phyloP scores from a whole-genome alignment of 768 basidiomycete species.

The Ephemerocybe angulata region DNA sequence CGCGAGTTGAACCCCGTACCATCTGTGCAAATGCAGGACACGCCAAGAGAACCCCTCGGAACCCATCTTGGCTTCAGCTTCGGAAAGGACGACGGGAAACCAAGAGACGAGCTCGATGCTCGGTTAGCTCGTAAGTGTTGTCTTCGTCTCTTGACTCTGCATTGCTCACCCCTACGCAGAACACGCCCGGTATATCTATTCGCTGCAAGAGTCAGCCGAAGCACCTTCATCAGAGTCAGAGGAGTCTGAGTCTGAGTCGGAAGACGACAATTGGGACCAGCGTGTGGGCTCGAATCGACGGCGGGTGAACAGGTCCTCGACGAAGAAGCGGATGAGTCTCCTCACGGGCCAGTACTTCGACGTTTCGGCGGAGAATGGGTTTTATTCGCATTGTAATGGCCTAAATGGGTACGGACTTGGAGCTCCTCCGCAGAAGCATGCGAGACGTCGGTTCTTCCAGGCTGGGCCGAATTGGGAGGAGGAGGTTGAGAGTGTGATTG shows the following conservation, averaged over 20 bases:
- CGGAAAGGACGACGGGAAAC: slow-evolving; percentile 40
- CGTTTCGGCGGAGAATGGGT: slow-evolving; percentile 42
- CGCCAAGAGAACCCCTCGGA: slow-evolving; percentile 67
- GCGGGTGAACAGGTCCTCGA: slow-evolving; percentile 18
- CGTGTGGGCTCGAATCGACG: slow-evolving; percentile 12
- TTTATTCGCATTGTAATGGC: slow-evolving; percentile 16
- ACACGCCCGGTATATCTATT: slow-evolving; percentile 63
- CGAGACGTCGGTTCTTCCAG: slow-evolving; percentile 1
- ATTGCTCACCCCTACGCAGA: slow-evolving; percentile 34
- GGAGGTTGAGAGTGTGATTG: background rate
- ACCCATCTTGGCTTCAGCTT: slow-evolving; percentile 54
- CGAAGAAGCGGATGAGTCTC: slow-evolving; percentile 65
- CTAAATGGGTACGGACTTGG: background rate
- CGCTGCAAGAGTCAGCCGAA: slow-evolving; percentile 48
- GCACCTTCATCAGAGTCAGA: slow-evolving; percentile 29
- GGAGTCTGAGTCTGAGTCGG: slow-evolving; percentile 51
- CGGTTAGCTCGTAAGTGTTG: slow-evolving; percentile 64
- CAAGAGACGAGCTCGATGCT: slow-evolving; percentile 61
- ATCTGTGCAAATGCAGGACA: slow-evolving; percentile 81
- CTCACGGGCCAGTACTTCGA: slow-evolving; percentile 59
- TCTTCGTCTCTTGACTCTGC: background rate
- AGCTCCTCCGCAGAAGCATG: background rate
- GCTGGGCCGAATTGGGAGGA: background rate
- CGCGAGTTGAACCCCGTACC: slow-evolving; percentile 62
- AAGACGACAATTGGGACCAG: slow-evolving; percentile 37